Evolutionary conservation across 805 yeast genomes (phyloP), one percentile per base, ranked within the genome.

Genomic region (Candida chauliodis): DNA sequence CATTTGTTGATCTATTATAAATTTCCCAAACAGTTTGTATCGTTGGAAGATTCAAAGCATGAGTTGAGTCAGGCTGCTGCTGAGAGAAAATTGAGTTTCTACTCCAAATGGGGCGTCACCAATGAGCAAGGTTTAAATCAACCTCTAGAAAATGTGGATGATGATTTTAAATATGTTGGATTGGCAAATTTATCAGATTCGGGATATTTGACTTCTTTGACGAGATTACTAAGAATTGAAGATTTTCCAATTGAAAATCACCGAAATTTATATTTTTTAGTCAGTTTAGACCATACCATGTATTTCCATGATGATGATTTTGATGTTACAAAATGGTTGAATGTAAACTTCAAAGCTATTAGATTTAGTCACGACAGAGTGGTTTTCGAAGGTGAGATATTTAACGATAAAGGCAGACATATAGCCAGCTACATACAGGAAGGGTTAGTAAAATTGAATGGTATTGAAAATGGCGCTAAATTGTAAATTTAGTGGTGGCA

Each of bases 371-470:
- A 71, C 45, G 73, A 75, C 40, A 65, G 84, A 40, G 74, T 76
- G n/a, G 53, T 81, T 33, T 58, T 81, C 50, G 70, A 68, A 44
- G 84, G 78, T 11, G 81, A 80, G 43, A 64, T 80, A 51, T 83
- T 61, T 55, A 61, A 68, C 32, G 46, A 52, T 5, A 64, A 69
- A 11, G 78, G 76, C 2, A 63, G 64, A 23, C 71, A 80, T 41
- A 69, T 78, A 2, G 84, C 85, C 2, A 71, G 79, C 0, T 67
- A 79, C 1, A 55, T 78, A 7, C 91, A 84, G 55, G 89, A 84
- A 54, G 87, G 87, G 0, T 59, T 79, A 32, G 25, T 30, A 4
- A 30, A 30, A 20, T 30, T 30, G 13, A 30, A 30, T 30, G 25
- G 25, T n/a, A 5, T 30, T 17, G 34, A 30, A 20, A 13, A 30